Base-by-base conservation (phyloP, 2,329 filamentous ascomycete genomes). In the Aspergillus unguis region DNA sequence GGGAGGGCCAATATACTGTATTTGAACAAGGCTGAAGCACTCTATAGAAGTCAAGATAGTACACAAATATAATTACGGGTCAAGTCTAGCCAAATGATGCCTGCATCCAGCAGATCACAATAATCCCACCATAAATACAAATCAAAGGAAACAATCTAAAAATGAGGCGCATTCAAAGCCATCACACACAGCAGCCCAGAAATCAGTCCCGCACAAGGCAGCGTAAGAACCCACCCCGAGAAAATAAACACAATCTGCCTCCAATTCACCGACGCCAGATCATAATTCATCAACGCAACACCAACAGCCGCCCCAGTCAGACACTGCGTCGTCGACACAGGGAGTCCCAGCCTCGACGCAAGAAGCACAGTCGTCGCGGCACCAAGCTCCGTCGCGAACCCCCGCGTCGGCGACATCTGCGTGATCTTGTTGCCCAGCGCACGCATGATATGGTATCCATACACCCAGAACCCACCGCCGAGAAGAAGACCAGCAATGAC, bases 191-290 rank as follows among this genome's bases (percentile, higher is more conserved):
- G 44, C 31, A 75, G 46, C 0, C 74, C 74, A 10, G 69, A 59
- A 17, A 75, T 64, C 44, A 75, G 56, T 38, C 74, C 75, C 27
- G 75, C 75, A 51, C 53, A 61, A 41, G 75, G 75, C 6, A 78
- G 60, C 1, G 75, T 78, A 41, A 77, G 58, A 32, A 77, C 62
- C 75, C 75, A 77, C 7, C 73, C 74, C 17, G 65, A 61, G 54
- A 76, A 74, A 43, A 78, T 76, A 59, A 67, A 75, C 1, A 58
- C 66, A 9, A 77, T 51, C 59, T 75, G 73, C 40, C 67, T 64
- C 75, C 75, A 77, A 50, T 78, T 78, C 53, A 77, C 69, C 1
- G 72, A 71, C 10, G 69, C 62, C 10, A 70, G 43, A 54, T 70
- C 66, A 33, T 63, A 66, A 47, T 71, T 72, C 64, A 70, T 70